Conservation (phyloP, 2,329 filamentous ascomycete species). For the Xylariaceae sp. region DNA sequence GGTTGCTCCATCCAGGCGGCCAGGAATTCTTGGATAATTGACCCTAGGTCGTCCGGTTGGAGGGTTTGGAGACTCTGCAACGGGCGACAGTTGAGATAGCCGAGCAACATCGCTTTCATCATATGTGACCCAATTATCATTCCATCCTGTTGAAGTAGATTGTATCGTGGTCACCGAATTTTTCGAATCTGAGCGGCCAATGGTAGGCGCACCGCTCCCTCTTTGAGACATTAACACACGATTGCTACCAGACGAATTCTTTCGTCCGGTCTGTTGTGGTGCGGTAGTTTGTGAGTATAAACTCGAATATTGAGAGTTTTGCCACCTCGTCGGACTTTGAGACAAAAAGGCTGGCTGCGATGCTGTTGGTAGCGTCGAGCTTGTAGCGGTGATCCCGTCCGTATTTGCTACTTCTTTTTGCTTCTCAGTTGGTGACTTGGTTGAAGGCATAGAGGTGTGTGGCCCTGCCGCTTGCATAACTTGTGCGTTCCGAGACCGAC, state of each 20-base stretch:
- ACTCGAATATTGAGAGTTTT: conserved; percentile 35
- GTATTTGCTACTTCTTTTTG: conserved; percentile 27
- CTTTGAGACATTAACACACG: conserved; percentile 22
- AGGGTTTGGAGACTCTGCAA: conserved; percentile 44
- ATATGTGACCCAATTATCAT: conserved; percentile 34
- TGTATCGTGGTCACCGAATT: conserved; percentile 40
- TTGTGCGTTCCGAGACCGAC: conserved; percentile 24
- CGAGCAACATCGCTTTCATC: conserved; percentile 31
- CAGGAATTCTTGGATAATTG: conserved; percentile 31
- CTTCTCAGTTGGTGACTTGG: conserved; percentile 32
- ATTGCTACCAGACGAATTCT: conserved; percentile 18
- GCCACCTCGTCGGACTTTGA: conserved; percentile 17
- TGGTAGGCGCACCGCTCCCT: conserved; percentile 15
- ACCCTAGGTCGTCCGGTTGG: conserved; percentile 34
- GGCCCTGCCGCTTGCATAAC: conserved; percentile 25
- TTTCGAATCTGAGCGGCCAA: conserved; percentile 28
- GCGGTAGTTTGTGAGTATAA: conserved; percentile 37
- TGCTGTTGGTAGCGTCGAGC: conserved; percentile 24
- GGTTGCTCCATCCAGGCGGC: conserved; percentile 28
- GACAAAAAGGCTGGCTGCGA: conserved; percentile 34
- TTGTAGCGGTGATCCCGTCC: conserved; percentile 25
- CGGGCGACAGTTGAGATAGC: conserved; percentile 43
- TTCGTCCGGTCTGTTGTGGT: conserved; percentile 16
- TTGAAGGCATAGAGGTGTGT: conserved; percentile 31
- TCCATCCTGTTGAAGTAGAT: conserved; percentile 26